Evolutionary conservation across 176 grass and related monocot species (phyloP), one percentile per base, ranked within the genome.

Genomic region (bread wheat (Triticum aestivum)): DNA sequence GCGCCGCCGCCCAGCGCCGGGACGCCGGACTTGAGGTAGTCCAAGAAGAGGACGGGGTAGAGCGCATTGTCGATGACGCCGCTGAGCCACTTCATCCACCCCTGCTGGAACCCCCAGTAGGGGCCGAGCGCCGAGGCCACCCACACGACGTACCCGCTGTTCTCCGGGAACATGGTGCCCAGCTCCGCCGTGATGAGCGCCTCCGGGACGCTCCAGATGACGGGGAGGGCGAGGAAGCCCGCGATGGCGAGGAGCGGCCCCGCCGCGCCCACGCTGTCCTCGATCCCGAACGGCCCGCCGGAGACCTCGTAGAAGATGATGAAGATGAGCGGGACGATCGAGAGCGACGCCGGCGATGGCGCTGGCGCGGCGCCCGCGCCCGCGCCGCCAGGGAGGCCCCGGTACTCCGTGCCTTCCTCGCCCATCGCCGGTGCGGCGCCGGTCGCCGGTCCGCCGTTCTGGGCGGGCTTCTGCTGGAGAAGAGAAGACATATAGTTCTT

Each of bases 281-380:
- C 91, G 39, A 93, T 93, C 33, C 91, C 91, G 30, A 90, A 93
- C 14, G 91, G 88, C 32, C 91, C 91, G 37, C 95, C 95, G 15
- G 95, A 94, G 17, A 93, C 95, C 86, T 97, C 95, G 68, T 97
- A 94, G 87, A 97, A 97, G 78, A 94, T 97, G 58, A 97, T 59
- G 75, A 97, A 97, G 45, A 97, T 85, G 9, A 94, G 90, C 35
- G 92, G 92, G 2, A 91, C 37, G 3, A 97, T 86, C 1, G 90
- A 94, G 47, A 84, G 20, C 24, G 84, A 83, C 8, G 76, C 72
- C 37, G 73, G 61, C 34, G 56, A 21, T 3, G 47, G 47, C 47
- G 47, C 47, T 6, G 51, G 15, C 51, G 51, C 51, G 81, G 8
- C 41, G 9, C 41, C 35, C 2, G 35, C 87, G 29, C 20, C 64